A percentile compares a stretch with the other conserved stretches of the same genome.
Evolutionary conservation across 257 asterid genomes (phyloP).

Genomic region (Lantana camara): DNA sequence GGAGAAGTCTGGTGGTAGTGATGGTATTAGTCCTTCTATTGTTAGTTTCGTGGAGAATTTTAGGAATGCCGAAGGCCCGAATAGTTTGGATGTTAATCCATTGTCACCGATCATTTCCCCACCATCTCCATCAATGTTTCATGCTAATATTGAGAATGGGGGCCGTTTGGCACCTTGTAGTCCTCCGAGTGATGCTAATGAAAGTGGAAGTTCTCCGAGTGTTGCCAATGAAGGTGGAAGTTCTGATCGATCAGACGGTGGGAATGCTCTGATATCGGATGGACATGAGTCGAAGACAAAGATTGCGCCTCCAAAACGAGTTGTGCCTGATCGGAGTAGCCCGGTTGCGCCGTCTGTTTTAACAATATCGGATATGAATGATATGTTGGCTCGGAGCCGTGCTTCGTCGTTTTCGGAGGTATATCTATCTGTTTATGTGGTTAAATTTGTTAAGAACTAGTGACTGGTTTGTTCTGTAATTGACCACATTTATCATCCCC

Average conservation of each 20-base stretch:
- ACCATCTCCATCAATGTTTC: constrained; percentile 29
- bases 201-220: not conserved
- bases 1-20: too few species aligned
- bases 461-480: not conserved
- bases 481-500: not conserved
- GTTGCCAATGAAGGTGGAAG: not conserved
- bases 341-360: constrained; percentile 28
- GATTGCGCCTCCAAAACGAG: constrained; percentile 27
- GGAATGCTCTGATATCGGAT: not conserved
- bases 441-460: not conserved
- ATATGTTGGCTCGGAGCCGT: constrained; percentile 48
- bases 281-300: constrained; percentile 8
- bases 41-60: too few species aligned
- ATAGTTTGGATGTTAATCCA: not conserved
- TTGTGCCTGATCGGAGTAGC: constrained; percentile 9
- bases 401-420: constrained; percentile 51
- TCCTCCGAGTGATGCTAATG: constrained; percentile 9
- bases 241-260: not conserved
- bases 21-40: too few species aligned
- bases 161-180: not conserved
- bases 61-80: constrained; percentile 15
- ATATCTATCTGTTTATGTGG: not conserved
- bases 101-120: constrained; percentile 24
- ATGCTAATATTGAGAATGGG: not conserved
- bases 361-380: constrained; percentile 53